phyloP scores from a whole-genome alignment of 345 rosid genomes.

The Garcia nutans region DNA sequence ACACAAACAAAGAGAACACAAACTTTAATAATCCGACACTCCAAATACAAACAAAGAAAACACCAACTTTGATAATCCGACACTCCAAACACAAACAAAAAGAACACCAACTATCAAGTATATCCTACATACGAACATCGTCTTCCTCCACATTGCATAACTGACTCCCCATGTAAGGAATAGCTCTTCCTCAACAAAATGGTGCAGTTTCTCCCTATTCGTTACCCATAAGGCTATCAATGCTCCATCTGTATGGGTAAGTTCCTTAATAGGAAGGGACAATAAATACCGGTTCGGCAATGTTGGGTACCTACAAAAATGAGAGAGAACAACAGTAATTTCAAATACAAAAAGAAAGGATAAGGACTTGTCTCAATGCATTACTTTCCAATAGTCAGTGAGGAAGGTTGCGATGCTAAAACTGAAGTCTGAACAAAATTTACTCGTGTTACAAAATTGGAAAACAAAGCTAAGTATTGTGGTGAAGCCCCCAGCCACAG shows the following conservation, averaged over 20 bases:
- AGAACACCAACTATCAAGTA: no score
- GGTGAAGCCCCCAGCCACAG: background rate
- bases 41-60: no score
- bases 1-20: no score
- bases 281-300: constrained; percentile 78
- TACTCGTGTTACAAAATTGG: background rate
- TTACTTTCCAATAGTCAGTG: background rate
- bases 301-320: constrained; percentile 66
- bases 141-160: constrained; percentile 14
- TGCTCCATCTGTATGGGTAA: constrained; percentile 68
- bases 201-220: constrained; percentile 73
- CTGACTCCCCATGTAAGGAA: constrained; percentile 76
- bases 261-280: constrained; percentile 76
- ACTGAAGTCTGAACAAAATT: background rate
- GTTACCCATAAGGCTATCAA: constrained; percentile 94
- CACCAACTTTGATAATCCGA: no score
- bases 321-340: constrained; percentile 6
- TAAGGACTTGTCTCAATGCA: background rate
- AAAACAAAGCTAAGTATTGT: background rate
- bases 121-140: no score
- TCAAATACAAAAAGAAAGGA: background rate
- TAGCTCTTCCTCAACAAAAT: constrained; percentile 69
- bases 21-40: no score
- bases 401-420: background rate
- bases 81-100: no score